Conservation (phyloP, 148 eudicot species). For the Talinum fruticosum region DNA sequence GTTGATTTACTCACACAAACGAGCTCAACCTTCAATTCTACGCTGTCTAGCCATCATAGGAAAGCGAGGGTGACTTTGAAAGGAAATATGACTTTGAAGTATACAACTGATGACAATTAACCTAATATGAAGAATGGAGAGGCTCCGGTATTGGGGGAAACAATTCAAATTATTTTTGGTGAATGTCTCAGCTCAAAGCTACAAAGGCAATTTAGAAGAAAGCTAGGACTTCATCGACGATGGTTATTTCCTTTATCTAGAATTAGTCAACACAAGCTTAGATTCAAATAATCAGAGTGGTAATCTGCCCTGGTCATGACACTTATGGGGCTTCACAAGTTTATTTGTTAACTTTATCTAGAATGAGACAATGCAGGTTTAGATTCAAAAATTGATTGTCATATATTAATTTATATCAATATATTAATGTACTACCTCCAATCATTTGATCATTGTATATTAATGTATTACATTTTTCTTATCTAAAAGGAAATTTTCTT, state of each 20-base stretch:
- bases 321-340: background rate
- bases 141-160: background rate
- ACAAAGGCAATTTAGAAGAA: background rate
- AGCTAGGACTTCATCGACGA: background rate
- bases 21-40: background rate
- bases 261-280: background rate
- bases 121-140: background rate
- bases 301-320: background rate
- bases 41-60: background rate
- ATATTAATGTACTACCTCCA: too few species aligned
- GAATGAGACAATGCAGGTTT: too few species aligned
- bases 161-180: background rate
- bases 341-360: too few species aligned
- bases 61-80: background rate
- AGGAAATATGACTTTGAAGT: background rate
- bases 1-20: background rate
- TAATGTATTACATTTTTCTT: too few species aligned
- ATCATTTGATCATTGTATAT: too few species aligned
- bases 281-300: background rate
- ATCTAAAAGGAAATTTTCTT: background rate
- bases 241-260: background rate
- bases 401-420: too few species aligned
- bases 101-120: background rate
- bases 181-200: background rate
- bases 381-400: too few species aligned